Evolutionary conservation across 805 yeast genomes (phyloP), one percentile per base, ranked within the genome.

Genomic region (Candida manassasensis): DNA sequence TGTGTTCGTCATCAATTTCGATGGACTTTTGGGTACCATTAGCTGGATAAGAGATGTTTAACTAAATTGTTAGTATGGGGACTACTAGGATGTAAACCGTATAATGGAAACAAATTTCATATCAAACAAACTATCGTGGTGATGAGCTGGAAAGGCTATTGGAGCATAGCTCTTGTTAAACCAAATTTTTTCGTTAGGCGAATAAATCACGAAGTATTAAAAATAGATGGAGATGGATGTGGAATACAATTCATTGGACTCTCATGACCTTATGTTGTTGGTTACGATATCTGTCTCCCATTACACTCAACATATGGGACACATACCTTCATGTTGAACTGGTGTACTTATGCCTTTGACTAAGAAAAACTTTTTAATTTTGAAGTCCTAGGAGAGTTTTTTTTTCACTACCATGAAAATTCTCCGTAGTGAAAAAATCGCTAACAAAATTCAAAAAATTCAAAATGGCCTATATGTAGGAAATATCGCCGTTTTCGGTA

Each of bases 1-100:
- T 89, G 83, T 89, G 97, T 75, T 93, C 98, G 69, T 93, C 99
- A 67, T 93, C 99, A 63, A 93, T 86, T 55, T 93, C 97, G 71
- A 90, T 76, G 74, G 85, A 73, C 81, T 93, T 93, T 76, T 93
- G 97, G 63, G 98, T 84, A 82, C 98, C 98, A 86, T 93, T 94
- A 73, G 96, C 90, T 78, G 99, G 99, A 82, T 84, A 93, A 69
- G 99, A 85, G 77, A 93, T 90, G 84, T 93, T 93, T 75, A 93
- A 89, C 97, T 89, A 52, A 6, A 13, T 14, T 33, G 47, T 40
- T 42, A 40, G 44, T 40, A 42, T 15, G n/a, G n/a, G n/a, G n/a
- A n/a, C n/a, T n/a, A n/a, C n/a, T 27, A 25, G 13, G 6, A 15
- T 25, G n/a, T 25, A 12, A 6, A 6, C 13, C 9, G 6, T 25